Conservation (phyloP, 306 rosid species). For the Biancaea sappan region DNA sequence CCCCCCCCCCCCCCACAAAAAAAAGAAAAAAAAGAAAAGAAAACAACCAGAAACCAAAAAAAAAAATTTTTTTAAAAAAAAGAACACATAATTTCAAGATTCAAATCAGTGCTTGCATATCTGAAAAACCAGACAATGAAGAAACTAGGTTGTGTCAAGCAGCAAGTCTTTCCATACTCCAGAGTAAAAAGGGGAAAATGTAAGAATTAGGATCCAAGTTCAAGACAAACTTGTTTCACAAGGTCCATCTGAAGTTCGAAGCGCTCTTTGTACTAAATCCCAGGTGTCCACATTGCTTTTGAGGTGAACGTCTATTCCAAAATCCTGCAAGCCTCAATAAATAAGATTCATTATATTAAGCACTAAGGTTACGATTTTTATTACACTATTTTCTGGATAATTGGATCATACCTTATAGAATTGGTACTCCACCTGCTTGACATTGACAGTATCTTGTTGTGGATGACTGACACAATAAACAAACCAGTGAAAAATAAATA, state of each 20-base stretch:
- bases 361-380: conserved; percentile 23
- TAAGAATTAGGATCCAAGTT: conserved; percentile 26
- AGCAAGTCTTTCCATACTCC: neutral
- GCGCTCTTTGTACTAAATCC: conserved; percentile 23
- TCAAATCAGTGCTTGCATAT: neutral
- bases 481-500: conserved; percentile 19
- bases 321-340: conserved; percentile 39
- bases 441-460: conserved; percentile 20
- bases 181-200: conserved; percentile 2
- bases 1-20: no score
- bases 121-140: conserved; percentile 11
- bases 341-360: conserved; percentile 17
- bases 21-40: no score
- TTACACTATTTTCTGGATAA: conserved; percentile 2
- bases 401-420: conserved; percentile 23
- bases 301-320: conserved; percentile 31
- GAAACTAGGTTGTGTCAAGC: conserved; percentile 6
- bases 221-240: conserved; percentile 46
- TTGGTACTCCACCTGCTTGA: conserved; percentile 29
- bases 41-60: no score
- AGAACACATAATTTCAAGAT: neutral
- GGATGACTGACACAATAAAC: conserved; percentile 38
- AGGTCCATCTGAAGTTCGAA: conserved; percentile 22
- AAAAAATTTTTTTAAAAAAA: neutral
- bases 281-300: conserved; percentile 22